A percentile compares a stretch with the other conserved stretches of the same genome.
Conservation (phyloP, 352 stramenopile species). For the Phytopythium boreale region DNA sequence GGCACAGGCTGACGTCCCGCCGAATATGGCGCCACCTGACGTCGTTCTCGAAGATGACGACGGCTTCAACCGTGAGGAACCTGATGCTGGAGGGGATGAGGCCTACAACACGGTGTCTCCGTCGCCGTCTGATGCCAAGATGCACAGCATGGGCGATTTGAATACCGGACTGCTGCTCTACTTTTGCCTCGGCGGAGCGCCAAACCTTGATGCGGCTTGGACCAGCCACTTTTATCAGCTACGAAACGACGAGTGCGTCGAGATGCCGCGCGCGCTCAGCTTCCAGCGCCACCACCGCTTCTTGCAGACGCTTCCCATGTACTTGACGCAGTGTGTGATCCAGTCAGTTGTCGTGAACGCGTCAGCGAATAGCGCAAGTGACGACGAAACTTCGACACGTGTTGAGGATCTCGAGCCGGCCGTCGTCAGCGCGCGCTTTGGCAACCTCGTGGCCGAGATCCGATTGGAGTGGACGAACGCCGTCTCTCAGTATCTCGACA, state of each 20-base stretch:
- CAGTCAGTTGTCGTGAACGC: conserved; percentile 38
- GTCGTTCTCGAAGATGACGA: conserved; percentile 40
- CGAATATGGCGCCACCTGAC: conserved; percentile 36
- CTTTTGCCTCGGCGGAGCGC: conserved; percentile 54
- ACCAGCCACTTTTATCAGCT: conserved; percentile 32
- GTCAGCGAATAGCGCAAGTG: conserved; percentile 6
- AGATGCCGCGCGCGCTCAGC: conserved; percentile 26
- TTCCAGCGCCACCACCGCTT: conserved; percentile 38
- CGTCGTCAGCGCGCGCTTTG: conserved; percentile 18
- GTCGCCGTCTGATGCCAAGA: conserved; percentile 6
- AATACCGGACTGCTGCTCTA: conserved; percentile 51
- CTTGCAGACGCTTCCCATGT: conserved; percentile 34
- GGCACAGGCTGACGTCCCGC: conserved; percentile 4
- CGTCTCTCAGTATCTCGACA: conserved; percentile 15
- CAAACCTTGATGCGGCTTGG: conserved; percentile 45
- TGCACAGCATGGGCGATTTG: conserved; percentile 39
- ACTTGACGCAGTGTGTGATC: conserved; percentile 53
- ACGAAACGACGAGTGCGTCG: conserved; percentile 35
- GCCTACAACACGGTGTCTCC: not conserved
- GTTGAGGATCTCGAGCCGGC: conserved; percentile 11
- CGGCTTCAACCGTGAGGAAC: not conserved
- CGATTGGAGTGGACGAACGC: conserved; percentile 29
- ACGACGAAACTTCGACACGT: conserved; percentile 4
- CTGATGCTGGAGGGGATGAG: not conserved
- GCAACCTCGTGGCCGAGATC: conserved; percentile 25